These are phyloP conservation scores for Lanzia echinophila DNA, from an alignment of 2,329 filamentous ascomycete genomes.

Conservation along the genomic window DNA sequence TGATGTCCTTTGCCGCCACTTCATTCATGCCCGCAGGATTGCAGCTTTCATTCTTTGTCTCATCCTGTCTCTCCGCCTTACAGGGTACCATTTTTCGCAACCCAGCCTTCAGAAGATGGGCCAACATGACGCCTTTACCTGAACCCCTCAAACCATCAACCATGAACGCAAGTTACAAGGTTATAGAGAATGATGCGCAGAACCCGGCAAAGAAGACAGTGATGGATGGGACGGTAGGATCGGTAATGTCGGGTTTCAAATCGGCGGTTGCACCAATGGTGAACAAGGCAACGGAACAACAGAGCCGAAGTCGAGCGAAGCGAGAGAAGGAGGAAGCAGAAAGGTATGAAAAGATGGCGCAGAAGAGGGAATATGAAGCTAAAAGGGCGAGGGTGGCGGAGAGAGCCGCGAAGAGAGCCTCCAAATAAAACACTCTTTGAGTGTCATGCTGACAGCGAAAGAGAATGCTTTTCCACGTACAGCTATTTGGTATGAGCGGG, in stretches of 20 bases:
- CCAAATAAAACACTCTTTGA: not conserved
- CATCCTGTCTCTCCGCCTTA: slow-evolving; percentile 32
- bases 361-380: not conserved
- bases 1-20: slow-evolving; percentile 47
- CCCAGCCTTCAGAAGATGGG: slow-evolving; percentile 32
- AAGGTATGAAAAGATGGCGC: not conserved
- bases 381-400: not conserved
- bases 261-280: not conserved
- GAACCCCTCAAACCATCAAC: not conserved
- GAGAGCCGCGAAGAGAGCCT: not conserved
- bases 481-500: too few species aligned
- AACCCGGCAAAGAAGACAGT: not conserved
- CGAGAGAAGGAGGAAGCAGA: not conserved
- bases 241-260: not conserved
- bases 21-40: slow-evolving; percentile 41
- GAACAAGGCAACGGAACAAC: not conserved
- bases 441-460: too few species aligned
- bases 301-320: not conserved
- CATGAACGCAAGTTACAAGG: too few species aligned
- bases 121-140: slow-evolving; percentile 32
- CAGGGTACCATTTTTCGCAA: slow-evolving; percentile 42
- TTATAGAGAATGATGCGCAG: too few species aligned
- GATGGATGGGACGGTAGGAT: not conserved
- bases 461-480: too few species aligned
- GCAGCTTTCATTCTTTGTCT: slow-evolving; percentile 55